phyloP scores from a whole-genome alignment of 176 grass and related monocot species.

The Carex littledalei region DNA sequence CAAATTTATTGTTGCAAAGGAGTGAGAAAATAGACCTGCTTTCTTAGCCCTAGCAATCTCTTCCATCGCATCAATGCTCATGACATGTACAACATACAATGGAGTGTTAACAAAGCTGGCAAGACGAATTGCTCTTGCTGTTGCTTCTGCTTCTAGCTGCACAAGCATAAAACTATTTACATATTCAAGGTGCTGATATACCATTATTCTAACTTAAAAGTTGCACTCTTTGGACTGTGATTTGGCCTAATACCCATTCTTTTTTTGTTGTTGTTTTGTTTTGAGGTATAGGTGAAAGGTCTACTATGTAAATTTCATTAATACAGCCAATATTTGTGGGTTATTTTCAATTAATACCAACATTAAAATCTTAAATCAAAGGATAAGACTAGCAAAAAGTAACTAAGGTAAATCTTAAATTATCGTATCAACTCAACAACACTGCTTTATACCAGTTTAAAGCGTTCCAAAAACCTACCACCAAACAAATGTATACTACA shows the following conservation, averaged over 20 bases:
- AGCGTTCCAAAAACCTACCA: background rate
- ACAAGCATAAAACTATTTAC: conserved; percentile 5
- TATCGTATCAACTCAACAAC: background rate
- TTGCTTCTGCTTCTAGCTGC: conserved; percentile 95
- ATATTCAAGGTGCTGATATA: background rate
- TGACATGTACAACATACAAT: conserved; percentile 91
- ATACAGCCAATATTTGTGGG: background rate
- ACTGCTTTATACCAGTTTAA: background rate
- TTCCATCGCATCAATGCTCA: conserved; percentile 95
- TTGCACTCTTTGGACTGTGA: background rate
- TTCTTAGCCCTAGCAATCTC: conserved; percentile 93
- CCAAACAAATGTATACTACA: background rate
- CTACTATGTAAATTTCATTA: background rate
- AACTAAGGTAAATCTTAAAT: background rate
- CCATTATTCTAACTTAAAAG: background rate
- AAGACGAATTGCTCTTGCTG: conserved; percentile 72
- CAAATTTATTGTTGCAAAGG: conserved; percentile 9
- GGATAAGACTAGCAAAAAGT: background rate
- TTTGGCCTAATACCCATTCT: background rate
- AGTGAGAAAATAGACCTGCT: conserved; percentile 42
- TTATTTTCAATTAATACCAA: background rate
- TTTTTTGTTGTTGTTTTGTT: background rate
- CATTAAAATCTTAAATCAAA: background rate
- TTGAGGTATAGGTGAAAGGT: background rate
- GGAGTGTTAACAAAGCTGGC: conserved; percentile 87